Percentiles rank a stretch among this genome's conserved stretches.
Conservation (phyloP, 2,329 filamentous ascomycete genomes). For the Sclerotinia subarctica region DNA sequence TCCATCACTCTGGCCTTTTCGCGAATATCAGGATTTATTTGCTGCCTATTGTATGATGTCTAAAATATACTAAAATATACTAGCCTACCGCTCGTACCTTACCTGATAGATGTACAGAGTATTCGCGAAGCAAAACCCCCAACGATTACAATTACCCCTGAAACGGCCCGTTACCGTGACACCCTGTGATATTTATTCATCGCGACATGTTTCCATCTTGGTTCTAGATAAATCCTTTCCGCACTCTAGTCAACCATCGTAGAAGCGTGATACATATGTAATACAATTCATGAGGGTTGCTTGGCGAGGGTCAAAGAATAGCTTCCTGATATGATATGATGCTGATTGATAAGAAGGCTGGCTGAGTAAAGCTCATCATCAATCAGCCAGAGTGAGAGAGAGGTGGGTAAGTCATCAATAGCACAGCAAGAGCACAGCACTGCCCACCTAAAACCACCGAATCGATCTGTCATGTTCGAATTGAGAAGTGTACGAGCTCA, state of each 20-base stretch:
- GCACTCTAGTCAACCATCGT: not conserved
- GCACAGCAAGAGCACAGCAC: not conserved
- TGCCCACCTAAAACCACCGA: constrained; percentile 10
- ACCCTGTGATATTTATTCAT: not conserved
- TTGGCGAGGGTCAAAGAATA: not conserved
- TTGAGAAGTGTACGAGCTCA: not conserved
- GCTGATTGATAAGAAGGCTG: not conserved
- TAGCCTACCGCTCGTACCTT: not conserved
- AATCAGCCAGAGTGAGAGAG: not conserved
- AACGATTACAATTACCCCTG: not conserved
- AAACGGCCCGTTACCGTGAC: not conserved
- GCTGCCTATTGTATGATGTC: not conserved
- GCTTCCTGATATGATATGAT: not conserved
- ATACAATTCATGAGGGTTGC: not conserved
- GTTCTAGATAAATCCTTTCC: not conserved
- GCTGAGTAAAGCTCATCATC: constrained; percentile 15
- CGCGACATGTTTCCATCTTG: not conserved
- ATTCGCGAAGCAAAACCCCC: not conserved
- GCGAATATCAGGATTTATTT: not conserved
- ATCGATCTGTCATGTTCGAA: not conserved
- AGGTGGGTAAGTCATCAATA: constrained; percentile 8
- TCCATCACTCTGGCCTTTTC: not conserved
- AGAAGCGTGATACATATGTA: not conserved
- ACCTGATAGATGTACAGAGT: not conserved
- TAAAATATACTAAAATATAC: not conserved